These are phyloP conservation scores for Russula dissimulans DNA, from an alignment of 768 basidiomycete genomes.

Conservation along the genomic window DNA sequence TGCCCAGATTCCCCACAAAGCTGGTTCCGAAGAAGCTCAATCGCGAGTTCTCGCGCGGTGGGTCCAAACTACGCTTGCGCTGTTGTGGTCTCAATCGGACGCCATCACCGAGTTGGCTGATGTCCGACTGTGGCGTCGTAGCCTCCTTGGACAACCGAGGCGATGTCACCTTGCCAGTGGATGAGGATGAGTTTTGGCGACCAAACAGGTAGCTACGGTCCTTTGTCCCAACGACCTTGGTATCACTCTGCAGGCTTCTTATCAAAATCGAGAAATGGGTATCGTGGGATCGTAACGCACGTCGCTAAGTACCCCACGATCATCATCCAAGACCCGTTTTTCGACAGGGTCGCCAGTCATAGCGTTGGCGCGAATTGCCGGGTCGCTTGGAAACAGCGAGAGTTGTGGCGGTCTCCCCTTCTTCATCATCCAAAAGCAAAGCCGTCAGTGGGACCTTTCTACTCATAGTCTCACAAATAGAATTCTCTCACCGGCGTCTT, in stretches of 20 bases:
- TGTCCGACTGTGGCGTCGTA: constrained; percentile 20
- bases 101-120: background rate
- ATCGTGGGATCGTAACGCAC: constrained; percentile 32
- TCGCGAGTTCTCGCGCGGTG: constrained; percentile 35
- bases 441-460: background rate
- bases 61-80: constrained; percentile 44
- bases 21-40: constrained; percentile 75
- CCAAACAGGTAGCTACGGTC: constrained; percentile 52
- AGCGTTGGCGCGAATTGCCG: constrained; percentile 40
- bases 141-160: constrained; percentile 25
- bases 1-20: constrained; percentile 52
- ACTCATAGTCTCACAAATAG: background rate
- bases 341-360: constrained; percentile 22
- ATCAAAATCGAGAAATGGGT: background rate
- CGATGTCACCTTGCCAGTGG: constrained; percentile 24
- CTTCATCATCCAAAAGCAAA: constrained; percentile 16
- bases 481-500: background rate
- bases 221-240: constrained; percentile 26
- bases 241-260: constrained; percentile 40
- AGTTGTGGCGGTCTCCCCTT: constrained; percentile 45
- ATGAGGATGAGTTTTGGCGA: constrained; percentile 38
- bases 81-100: constrained; percentile 24
- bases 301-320: constrained; percentile 56
- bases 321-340: constrained; percentile 37
- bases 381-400: constrained; percentile 53